These are phyloP conservation scores for Penicillium odoratum DNA, from an alignment of 495 filamentous ascomycete species.

Conservation along the genomic window DNA sequence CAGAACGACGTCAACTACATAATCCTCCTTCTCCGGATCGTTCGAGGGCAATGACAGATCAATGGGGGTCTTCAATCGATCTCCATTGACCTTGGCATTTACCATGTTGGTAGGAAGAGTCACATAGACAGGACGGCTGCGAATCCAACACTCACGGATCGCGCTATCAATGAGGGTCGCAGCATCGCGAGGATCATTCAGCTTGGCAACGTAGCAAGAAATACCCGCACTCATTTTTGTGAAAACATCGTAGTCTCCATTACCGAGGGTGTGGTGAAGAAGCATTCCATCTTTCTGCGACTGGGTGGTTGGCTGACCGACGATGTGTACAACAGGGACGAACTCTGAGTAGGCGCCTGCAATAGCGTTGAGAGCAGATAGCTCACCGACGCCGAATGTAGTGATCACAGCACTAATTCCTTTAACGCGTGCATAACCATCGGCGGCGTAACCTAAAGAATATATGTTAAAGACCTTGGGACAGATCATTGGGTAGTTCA, in stretches of 20 bases:
- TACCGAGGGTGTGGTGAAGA: slow-evolving; percentile 93
- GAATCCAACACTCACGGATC: slow-evolving; percentile 75
- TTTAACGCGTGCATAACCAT: slow-evolving; percentile 70
- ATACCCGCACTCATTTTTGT: slow-evolving; percentile 72
- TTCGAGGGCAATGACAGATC: slow-evolving; percentile 65
- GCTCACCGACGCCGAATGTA: slow-evolving; percentile 70
- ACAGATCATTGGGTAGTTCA: background rate
- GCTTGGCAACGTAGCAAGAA: slow-evolving; percentile 65
- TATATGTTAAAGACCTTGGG: background rate
- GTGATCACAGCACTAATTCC: slow-evolving; percentile 66
- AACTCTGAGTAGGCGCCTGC: slow-evolving; percentile 64
- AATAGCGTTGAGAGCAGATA: slow-evolving; percentile 67
- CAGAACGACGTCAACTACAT: slow-evolving; percentile 77
- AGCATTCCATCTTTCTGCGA: slow-evolving; percentile 58
- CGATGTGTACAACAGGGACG: slow-evolving; percentile 64
- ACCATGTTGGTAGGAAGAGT: slow-evolving; percentile 85
- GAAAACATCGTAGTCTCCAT: slow-evolving; percentile 88
- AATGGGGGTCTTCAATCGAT: slow-evolving; percentile 65
- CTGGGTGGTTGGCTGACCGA: slow-evolving; percentile 56
- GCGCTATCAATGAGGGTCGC: slow-evolving; percentile 76
- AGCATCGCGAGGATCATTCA: slow-evolving; percentile 69
- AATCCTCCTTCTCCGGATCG: slow-evolving; percentile 72
- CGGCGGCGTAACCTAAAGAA: slow-evolving; percentile 62
- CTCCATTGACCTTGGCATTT: slow-evolving; percentile 73
- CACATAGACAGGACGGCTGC: slow-evolving; percentile 78